phyloP scores from a whole-genome alignment of 2,329 filamentous ascomycete genomes.

The Xylariaceae sp. region DNA sequence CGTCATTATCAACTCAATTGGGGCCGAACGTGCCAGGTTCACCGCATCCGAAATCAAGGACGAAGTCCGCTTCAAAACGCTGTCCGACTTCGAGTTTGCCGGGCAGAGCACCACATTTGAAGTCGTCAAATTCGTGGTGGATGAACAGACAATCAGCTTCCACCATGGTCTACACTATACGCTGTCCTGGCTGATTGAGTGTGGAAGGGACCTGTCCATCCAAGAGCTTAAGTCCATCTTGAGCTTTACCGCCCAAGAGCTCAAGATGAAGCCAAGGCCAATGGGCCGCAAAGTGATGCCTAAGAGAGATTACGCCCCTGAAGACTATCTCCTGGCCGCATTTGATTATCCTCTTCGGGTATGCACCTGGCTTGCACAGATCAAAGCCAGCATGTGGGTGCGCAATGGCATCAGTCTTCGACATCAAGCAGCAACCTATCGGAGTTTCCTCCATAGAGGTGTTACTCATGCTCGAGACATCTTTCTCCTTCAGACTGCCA shows the following conservation, averaged over 20 bases:
- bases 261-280: slow-evolving; percentile 56
- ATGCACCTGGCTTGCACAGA: slow-evolving; percentile 93
- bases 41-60: slow-evolving; percentile 81
- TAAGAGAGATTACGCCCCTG: slow-evolving; percentile 50
- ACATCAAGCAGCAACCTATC: slow-evolving; percentile 91
- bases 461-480: slow-evolving; percentile 92
- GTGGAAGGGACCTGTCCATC: slow-evolving; percentile 65
- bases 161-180: slow-evolving; percentile 96
- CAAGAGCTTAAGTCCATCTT: slow-evolving; percentile 62
- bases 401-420: slow-evolving; percentile 92
- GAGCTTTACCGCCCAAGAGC: slow-evolving; percentile 62
- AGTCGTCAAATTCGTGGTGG: slow-evolving; percentile 81
- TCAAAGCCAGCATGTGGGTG: slow-evolving; percentile 98
- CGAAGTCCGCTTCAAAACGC: slow-evolving; percentile 71
- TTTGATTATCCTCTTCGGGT: slow-evolving; percentile 93
- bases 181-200: slow-evolving; percentile 90
- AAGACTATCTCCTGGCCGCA: slow-evolving; percentile 76
- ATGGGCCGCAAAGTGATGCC: slow-evolving; percentile 54
- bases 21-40: slow-evolving; percentile 81
- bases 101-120: slow-evolving; percentile 46
- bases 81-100: slow-evolving; percentile 77
- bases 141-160: slow-evolving; percentile 88
- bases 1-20: slow-evolving; percentile 82
- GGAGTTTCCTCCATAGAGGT: slow-evolving; percentile 80
- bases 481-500: slow-evolving; percentile 82